Evolutionary conservation across 768 basidiomycete species (phyloP), one percentile per base, ranked within the genome.

Genomic region (Paxillus involutus): DNA sequence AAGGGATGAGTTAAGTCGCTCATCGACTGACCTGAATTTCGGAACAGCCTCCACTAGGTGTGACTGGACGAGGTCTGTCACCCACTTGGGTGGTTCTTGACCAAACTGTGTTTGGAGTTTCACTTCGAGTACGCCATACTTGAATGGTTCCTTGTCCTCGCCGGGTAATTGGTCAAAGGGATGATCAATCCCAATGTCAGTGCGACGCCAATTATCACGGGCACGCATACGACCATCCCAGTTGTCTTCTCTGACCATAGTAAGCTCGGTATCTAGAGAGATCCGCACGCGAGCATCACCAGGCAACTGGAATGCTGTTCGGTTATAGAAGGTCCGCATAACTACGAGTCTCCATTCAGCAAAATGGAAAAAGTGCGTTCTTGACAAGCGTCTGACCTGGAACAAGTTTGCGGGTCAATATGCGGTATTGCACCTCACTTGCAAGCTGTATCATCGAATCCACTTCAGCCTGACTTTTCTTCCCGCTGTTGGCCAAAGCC

Each of bases 201-300:
- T 94, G 44, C 97, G 79, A 35, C 97, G 82, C 97, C 97, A 99
- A 69, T 99, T 97, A 49, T 88, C 78, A 7, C 85, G 84, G 0
- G 93, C 75, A n/a, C 96, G 88, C 6, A 69, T 67, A 37, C 70
- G 67, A 2, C 88, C 91, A 69, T 98, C 95, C 91, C 95, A 98
- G 65, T 97, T 91, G 65, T 98, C 97, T 72, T 99, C 97, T 57
- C 97, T 83, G 49, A 97, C 71, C 81, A 99, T 86, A 4, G 91
- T 89, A 33, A 99, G 82, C 69, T 98, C 93, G 0, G 97, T 99
- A 66, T 99, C 97, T 55, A 99, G 85, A 16, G 97, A 98, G 56
- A 99, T 98, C 47, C 97, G 94, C 36, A 99, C 97, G 48, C 93
- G 85, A n/a, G 94, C 96, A 66, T 99, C 96, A 19, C 96, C 96